A percentile compares a stretch with the other conserved stretches of the same genome.
phyloP scores from a whole-genome alignment of 768 basidiomycete genomes.

The Tremella fuciformis region DNA sequence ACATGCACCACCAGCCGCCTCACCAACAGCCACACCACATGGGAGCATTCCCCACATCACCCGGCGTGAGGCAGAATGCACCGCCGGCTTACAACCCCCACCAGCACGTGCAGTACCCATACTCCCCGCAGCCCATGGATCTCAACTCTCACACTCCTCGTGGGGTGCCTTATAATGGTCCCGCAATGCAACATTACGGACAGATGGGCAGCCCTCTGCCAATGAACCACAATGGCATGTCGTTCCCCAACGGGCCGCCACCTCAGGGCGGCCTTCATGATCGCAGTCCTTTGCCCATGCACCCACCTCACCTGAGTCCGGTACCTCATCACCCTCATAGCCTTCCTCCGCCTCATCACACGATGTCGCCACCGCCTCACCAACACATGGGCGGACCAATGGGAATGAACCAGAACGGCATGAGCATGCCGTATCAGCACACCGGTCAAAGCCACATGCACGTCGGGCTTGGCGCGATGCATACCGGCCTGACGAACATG shows the following conservation, averaged over 20 bases:
- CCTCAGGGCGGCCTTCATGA: constrained; percentile 16
- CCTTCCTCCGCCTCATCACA: background rate
- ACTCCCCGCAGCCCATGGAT: constrained; percentile 37
- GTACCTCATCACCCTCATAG: background rate
- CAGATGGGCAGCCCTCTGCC: constrained; percentile 24
- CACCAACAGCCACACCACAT: constrained; percentile 13
- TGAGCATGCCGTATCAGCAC: constrained; percentile 14
- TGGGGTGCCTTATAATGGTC: constrained; percentile 35
- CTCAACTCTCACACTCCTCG: constrained; percentile 29
- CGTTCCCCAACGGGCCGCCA: constrained; percentile 13
- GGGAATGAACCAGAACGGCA: constrained; percentile 14
- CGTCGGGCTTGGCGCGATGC: constrained; percentile 29
- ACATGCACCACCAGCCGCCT: constrained; percentile 16
- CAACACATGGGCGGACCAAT: constrained; percentile 15
- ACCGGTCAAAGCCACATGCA: constrained; percentile 31
- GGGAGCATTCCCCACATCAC: background rate
- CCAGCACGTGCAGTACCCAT: constrained; percentile 44
- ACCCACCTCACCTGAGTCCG: background rate
- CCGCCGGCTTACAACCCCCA: constrained; percentile 38
- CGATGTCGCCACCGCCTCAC: constrained; percentile 3
- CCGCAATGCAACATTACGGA: constrained; percentile 24
- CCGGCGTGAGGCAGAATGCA: background rate
- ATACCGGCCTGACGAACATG: constrained; percentile 28
- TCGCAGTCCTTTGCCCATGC: constrained; percentile 12
- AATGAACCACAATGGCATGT: constrained; percentile 39